Base-by-base conservation (phyloP, 768 basidiomycete species). In the Tubosaeta sp. region DNA sequence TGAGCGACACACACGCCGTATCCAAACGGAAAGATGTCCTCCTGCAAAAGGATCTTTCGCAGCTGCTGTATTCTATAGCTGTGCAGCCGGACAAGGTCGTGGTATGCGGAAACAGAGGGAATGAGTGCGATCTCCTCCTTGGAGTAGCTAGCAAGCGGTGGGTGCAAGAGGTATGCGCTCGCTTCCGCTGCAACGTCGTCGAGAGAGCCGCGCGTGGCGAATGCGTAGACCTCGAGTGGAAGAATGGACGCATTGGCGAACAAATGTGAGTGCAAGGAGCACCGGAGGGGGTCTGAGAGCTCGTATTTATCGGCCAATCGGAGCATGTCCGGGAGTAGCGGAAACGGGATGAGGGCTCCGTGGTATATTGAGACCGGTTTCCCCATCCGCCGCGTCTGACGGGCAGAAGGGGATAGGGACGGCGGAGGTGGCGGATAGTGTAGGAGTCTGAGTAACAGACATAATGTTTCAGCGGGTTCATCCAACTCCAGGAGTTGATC, bases 1-100 rank as follows among this genome's bases (percentile, higher is more conserved):
- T 88, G 86, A 37, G 66, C 63, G n/a, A 69, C 39, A 64, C 86
- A 89, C 53, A 69, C 67, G 4, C 86, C 84, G 52, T 88, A 88
- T 19, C 85, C 84, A 65, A 85, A 82, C 17, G 86, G 86, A 60
- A 88, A 89, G 42, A 88, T 73, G 32, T 83, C 79, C 60, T 87
- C 84, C 19, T 70, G 73, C 35, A 81, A 62, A 16, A 87, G 62
- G 6, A 82, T 67, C 26, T 75, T 72, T 43, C 77, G 76, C 44
- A 88, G 64, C 25, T 72, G 70, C 61, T 76, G 74, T 32, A 81
- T 74, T 46, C 86, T 79, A 52, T 76, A 67, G 48, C 75, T 73
- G 55, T 88, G 86, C 51, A 89, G 68, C 27, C 73, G 75, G 42
- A 82, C 73, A 26, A 89, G 70, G 54, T 78, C 73, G 59, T 89